A percentile compares a stretch with the other conserved stretches of the same genome.
These are phyloP conservation scores for Dictyostelium firmibasis DNA, from an alignment of 78 protist species.

Conservation along the genomic window DNA sequence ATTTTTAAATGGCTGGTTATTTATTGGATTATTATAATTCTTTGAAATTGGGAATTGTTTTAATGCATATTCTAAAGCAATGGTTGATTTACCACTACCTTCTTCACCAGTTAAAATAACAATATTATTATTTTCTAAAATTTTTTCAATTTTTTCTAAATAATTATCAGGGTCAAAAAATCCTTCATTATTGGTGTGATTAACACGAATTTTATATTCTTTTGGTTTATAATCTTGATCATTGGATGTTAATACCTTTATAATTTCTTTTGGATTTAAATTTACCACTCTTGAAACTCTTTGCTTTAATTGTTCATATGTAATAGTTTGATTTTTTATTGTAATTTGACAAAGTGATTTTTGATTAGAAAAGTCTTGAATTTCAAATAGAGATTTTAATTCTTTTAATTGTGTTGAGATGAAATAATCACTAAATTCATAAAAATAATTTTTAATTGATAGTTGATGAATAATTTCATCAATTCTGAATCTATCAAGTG, in stretches of 20 bases:
- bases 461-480: not conserved
- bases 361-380: not conserved
- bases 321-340: not conserved
- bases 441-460: not conserved
- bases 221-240: not conserved
- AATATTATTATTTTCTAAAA: not conserved
- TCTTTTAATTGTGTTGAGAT: conserved; percentile 15
- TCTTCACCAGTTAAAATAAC: conserved; percentile 13
- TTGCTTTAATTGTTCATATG: not conserved
- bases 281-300: not conserved
- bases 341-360: not conserved
- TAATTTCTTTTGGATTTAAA: conserved; percentile 2
- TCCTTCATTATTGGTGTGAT: not conserved
- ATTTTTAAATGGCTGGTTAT: not conserved
- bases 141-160: not conserved
- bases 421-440: not conserved
- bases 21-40: not conserved
- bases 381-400: not conserved
- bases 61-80: not conserved
- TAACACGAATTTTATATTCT: not conserved
- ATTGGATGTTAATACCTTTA: not conserved
- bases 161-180: conserved; percentile 3
- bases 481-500: not conserved
- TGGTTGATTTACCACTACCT: not conserved
- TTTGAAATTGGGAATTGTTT: not conserved